Evolutionary conservation across 2,329 filamentous ascomycete genomes (phyloP), one percentile per base, ranked within the genome.

Genomic region (Colletotrichum sansevieriae): DNA sequence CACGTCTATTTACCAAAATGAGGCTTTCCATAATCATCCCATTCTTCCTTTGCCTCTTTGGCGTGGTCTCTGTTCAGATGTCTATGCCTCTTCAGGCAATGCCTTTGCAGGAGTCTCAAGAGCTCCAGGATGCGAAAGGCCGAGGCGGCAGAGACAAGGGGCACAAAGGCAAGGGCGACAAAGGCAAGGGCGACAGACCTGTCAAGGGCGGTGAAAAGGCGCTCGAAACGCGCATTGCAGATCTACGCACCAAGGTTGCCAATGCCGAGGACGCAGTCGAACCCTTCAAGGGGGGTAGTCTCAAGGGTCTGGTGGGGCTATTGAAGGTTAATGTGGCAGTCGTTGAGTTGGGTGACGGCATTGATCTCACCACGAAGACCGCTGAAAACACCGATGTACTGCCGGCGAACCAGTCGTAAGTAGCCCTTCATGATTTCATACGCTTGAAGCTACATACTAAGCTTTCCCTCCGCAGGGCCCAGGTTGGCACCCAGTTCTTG

Each of bases 261-360:
- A 37, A 29, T 4, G 55, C 65, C 41, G 65, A 68, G 12, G 61
- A 65, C 2, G 43, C 25, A 5, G 41, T 68, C n/a, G 61, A 49
- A 7, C 65, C 65, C 4, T 68, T 68, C 55, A 47, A 60, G 46
- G 65, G 61, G 13, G 65, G 65, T 20, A 49, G 6, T 2, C 13
- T 68, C 7, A 60, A 59, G 18, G 61, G 61, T 12, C 18, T 68
- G n/a, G 47, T 47, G 41, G 65, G 65, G 13, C 22, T 68, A 52
- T 22, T 68, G 22, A 68, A 68, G 22, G 65, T 68, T 13, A 68
- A 68, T 25, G 52, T 43, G 62, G 65, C 65, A 7, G 62, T 68
- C 18, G 55, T 59, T 3, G 43, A 52, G 22, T 54, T 68, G 13
- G 65, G 65, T 3, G 33, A 20, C 8, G 43, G 39, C n/a, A 49